These are phyloP conservation scores for Epichloe elymi DNA, from an alignment of 2,329 filamentous ascomycete species.

Conservation along the genomic window DNA sequence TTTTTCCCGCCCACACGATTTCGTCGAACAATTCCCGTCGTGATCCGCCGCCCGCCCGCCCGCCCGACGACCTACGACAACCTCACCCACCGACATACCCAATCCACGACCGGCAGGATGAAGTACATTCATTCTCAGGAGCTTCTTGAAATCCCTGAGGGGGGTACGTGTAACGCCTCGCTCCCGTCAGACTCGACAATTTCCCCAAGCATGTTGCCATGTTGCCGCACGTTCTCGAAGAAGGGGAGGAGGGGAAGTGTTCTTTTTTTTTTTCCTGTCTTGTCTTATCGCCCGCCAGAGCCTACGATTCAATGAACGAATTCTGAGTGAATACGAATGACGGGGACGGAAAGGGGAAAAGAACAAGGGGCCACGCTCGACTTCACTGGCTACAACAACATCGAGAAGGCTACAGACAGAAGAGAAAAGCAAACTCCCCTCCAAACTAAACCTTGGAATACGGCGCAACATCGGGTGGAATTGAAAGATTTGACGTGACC, in stretches of 20 bases:
- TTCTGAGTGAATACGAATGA: not conserved
- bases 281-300: too few relatives aligned
- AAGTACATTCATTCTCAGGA: slow-evolving; percentile 99
- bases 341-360: too few relatives aligned
- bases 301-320: not conserved
- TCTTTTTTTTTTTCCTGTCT: too few relatives aligned
- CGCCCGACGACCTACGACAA: slow-evolving; percentile 23
- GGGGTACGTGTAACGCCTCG: slow-evolving; percentile 55
- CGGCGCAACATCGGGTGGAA: not conserved
- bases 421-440: not conserved
- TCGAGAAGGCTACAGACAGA: not conserved
- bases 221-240: not conserved
- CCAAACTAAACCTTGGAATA: not conserved
- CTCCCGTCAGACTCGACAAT: not conserved
- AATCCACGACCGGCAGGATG: slow-evolving; percentile 62
- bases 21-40: slow-evolving; percentile 24
- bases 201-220: not conserved
- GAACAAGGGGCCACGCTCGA: not conserved
- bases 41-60: slow-evolving; percentile 15
- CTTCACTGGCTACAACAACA: not conserved
- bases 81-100: slow-evolving; percentile 31
- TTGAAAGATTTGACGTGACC: not conserved
- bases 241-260: not conserved
- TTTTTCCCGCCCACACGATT: slow-evolving; percentile 32
- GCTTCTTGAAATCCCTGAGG: slow-evolving; percentile 87